Conservation (phyloP, 1,139 yeast genomes). For the Meyerozyma smithsonii region DNA sequence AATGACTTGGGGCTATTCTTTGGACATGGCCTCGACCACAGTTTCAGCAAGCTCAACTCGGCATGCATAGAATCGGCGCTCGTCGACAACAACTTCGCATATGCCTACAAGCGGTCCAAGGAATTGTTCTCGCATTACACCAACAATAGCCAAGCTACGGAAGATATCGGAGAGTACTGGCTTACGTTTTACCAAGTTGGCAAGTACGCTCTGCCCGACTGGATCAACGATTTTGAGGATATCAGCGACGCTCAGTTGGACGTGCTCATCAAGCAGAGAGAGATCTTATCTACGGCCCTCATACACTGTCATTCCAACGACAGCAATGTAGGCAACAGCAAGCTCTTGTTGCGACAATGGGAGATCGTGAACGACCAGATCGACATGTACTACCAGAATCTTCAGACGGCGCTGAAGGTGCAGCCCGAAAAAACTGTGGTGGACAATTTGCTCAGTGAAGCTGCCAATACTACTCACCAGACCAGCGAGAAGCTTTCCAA, state of each 20-base stretch:
- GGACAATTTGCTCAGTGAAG: slow-evolving; percentile 29
- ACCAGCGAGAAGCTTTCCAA: slow-evolving; percentile 49
- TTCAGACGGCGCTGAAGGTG: slow-evolving; percentile 4
- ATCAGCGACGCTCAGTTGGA: slow-evolving; percentile 17
- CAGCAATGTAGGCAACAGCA: slow-evolving; percentile 23
- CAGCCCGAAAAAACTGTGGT: slow-evolving; percentile 14
- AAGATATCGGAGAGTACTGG: slow-evolving; percentile 39
- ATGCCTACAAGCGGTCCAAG: slow-evolving; percentile 40
- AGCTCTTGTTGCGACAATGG: slow-evolving; percentile 35
- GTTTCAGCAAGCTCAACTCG: slow-evolving; percentile 35
- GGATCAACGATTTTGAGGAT: slow-evolving; percentile 29
- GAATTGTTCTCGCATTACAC: slow-evolving; percentile 23
- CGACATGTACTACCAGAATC: slow-evolving; percentile 13
- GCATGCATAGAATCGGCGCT: slow-evolving; percentile 58
- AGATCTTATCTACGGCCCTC: slow-evolving; percentile 43
- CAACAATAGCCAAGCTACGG: slow-evolving; percentile 4
- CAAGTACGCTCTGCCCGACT: slow-evolving; percentile 45
- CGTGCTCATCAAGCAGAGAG: slow-evolving; percentile 39
- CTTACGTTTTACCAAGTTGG: slow-evolving; percentile 61
- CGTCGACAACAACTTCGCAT: slow-evolving; percentile 48
- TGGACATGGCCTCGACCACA: slow-evolving; percentile 3
- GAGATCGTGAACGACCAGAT: slow-evolving; percentile 26
- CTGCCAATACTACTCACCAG: slow-evolving; percentile 29
- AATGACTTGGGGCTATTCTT: slow-evolving; percentile 35
- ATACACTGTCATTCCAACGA: slow-evolving; percentile 18